These are phyloP conservation scores for Albugo candida DNA, from an alignment of 352 stramenopile species.

Conservation along the genomic window DNA sequence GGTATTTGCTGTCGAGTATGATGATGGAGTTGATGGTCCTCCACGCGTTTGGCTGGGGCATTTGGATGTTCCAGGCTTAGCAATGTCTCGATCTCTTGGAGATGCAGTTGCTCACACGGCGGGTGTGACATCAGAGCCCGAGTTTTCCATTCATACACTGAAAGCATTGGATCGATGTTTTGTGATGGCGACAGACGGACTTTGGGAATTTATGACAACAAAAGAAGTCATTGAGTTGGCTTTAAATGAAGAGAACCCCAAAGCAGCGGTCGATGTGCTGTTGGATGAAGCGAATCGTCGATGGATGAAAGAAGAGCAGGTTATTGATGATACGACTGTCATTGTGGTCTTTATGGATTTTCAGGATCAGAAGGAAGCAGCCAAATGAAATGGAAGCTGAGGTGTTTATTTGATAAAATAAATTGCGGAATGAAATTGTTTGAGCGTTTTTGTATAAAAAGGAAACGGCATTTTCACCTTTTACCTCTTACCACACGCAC, in stretches of 20 bases:
- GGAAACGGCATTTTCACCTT: too few relatives aligned
- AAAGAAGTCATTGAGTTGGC: constrained; percentile 84
- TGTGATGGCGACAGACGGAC: constrained; percentile 92
- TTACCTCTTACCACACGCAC: constrained; percentile 21
- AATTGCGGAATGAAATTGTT: too few relatives aligned
- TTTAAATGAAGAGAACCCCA: constrained; percentile 53
- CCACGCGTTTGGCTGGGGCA: constrained; percentile 95
- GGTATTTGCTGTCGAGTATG: constrained; percentile 97
- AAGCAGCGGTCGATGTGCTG: constrained; percentile 79
- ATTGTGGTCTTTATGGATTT: constrained; percentile 74
- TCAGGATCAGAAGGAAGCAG: too few relatives aligned
- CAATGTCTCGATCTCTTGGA: constrained; percentile 93
- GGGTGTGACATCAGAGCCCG: constrained; percentile 86
- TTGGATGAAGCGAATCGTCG: constrained; percentile 90
- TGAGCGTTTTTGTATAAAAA: too few relatives aligned
- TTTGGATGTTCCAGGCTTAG: constrained; percentile 96
- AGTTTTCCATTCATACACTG: constrained; percentile 80
- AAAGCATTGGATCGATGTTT: constrained; percentile 84
- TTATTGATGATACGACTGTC: constrained; percentile 98
- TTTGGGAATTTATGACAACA: constrained; percentile 98
- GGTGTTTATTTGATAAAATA: too few relatives aligned
- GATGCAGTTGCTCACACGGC: constrained; percentile 95
- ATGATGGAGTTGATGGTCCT: constrained; percentile 95
- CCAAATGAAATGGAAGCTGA: too few relatives aligned
- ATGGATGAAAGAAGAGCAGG: constrained; percentile 98